Base-by-base conservation (phyloP, 176 grass and related monocot genomes). In the Oryza coarctata region DNA sequence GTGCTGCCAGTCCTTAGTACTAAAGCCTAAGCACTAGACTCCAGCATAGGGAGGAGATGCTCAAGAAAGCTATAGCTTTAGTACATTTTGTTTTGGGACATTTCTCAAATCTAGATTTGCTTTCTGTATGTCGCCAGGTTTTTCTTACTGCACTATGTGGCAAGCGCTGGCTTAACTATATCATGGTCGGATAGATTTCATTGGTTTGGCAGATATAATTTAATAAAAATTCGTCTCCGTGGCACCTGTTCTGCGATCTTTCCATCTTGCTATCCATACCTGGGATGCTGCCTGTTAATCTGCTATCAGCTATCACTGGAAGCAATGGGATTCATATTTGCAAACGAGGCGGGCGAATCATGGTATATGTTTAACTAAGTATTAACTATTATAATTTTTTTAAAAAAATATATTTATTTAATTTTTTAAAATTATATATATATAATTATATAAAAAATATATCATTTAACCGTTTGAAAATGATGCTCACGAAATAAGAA, bases 1-100 rank as follows among this genome's bases (percentile, higher is more conserved):
- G 25, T 95, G 94, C 79, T 98, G 85, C 79, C 88, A 82, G 77
- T 76, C 92, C 0, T 80, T 95, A 43, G 45, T 76, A 30, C 41
- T 73, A 29, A 94, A 94, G 80, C 85, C 81, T n/a, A 89, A 85
- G 81, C 83, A 65, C 12, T 80, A 74, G 31, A 78, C 34, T 76
- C 22, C 70, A 83, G 4, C 63, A 68, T 58, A 50, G 61, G 73
- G 62, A 45, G 43, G 25, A 58, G 20, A 67, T 72, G 77, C 33
- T 45, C 65, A 43, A 70, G 77, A 81, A 80, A 81, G 39, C 12
- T 60, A 60, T 76, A 64, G 64, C 55, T 74, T 57, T 33, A 74
- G 36, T 73, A 73, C 86, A 86, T 86, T 86, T 86, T 86, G 83
- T 57, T 68, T 73, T 62, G 12, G 43, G 43, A 73, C 62, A 38